phyloP scores from a whole-genome alignment of 495 filamentous ascomycete genomes.

The Polyplosphaeria fusca region DNA sequence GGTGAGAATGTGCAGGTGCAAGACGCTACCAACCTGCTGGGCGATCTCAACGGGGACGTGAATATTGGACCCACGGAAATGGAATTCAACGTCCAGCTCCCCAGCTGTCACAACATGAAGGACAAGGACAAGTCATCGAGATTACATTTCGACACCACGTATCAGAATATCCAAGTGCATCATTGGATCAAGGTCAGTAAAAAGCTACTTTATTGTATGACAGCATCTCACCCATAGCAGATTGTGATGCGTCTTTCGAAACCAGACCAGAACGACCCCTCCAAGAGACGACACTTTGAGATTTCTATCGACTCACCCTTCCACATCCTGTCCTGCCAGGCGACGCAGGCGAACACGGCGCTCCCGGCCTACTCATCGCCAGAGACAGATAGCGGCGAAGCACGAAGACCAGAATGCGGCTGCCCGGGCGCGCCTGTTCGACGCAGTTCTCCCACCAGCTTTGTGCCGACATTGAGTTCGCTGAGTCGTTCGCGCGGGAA shows the following conservation, averaged over 20 bases:
- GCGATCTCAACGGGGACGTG: constrained; percentile 65
- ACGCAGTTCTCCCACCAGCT: constrained; percentile 45
- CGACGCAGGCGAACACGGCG: constrained; percentile 84
- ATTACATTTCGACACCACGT: constrained; percentile 91
- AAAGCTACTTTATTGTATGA: not conserved
- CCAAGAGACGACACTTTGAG: constrained; percentile 89
- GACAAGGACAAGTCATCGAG: constrained; percentile 69
- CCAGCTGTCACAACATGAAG: constrained; percentile 83
- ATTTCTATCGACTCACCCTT: constrained; percentile 99
- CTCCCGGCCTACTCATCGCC: constrained; percentile 79
- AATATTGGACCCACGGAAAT: constrained; percentile 88
- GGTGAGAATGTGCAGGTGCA: constrained; percentile 54
- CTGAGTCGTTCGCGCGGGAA: constrained; percentile 32
- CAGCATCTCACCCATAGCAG: constrained; percentile 43
- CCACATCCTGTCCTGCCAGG: constrained; percentile 90
- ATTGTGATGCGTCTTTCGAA: constrained; percentile 96
- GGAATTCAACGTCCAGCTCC: constrained; percentile 93
- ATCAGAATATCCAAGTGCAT: constrained; percentile 91
- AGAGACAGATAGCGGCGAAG: constrained; percentile 49
- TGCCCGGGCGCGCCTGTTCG: constrained; percentile 64
- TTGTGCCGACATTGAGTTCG: constrained; percentile 43
- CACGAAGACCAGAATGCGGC: constrained; percentile 62
- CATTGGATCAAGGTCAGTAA: constrained; percentile 95
- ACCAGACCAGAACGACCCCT: constrained; percentile 73
- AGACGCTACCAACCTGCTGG: constrained; percentile 68